Evolutionary conservation across 371 early-diverging fungal species (phyloP), one percentile per base, ranked within the genome.

Genomic region (Synchytrium microbalum): DNA sequence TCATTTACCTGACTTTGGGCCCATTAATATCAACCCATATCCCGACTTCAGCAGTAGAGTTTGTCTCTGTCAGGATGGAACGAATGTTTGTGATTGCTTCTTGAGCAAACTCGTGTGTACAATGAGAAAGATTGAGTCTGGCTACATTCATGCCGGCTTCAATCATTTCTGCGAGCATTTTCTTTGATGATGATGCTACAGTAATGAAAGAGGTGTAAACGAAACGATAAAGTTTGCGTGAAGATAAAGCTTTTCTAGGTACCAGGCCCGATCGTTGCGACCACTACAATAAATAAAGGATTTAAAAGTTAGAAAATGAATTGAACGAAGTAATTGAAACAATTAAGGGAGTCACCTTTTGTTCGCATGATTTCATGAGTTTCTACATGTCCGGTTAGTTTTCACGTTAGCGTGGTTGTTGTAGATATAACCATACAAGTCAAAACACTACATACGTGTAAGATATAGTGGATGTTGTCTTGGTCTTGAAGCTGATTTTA

Each of bases 61-160:
- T 52, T 3, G 66, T 62, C 46, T 71, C 70, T 8, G 69, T 62
- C 28, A 78, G 64, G 62, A 74, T 63, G 31, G 60, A 54, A 46
- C 82, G 71, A n/a, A 87, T 66, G 56, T 77, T 67, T 13, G 63
- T 61, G 71, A 86, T 79, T 38, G 78, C 72, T 55, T 76, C 24
- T 29, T 46, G 51, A 46, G 77, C 78, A 58, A 71, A 72, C 33
- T 76, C 81, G 25, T 77, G 72, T 16, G 74, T 67, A 55, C 76
- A 80, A 72, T 88, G 88, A 68, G 75, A 75, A 66, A 84, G 66
- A 67, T 88, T 88, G 24, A 88, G 64, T 38, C 88, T 73, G 52
- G 75, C 75, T 32, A 88, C 72, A 60, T 72, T 74, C 82, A 86
- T 81, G 27, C 88, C 88, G 27, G 68, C 72, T 55, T 76, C 68